Conservation (phyloP, 306 rosid genomes). For the Prinsepia uniflora region DNA sequence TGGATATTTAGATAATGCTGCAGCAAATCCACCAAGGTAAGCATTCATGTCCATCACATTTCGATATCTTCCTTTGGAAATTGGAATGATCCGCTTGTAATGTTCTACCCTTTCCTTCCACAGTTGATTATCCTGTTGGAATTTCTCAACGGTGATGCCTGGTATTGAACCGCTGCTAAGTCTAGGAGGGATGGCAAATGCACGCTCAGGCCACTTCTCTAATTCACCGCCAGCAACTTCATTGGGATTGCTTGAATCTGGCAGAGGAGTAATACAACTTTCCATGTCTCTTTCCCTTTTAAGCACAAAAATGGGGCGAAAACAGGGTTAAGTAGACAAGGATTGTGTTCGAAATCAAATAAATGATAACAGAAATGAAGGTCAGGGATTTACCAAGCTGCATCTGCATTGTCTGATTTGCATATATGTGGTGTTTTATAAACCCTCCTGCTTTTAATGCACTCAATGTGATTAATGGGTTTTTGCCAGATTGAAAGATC, state of each 20-base stretch:
- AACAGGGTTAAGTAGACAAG: not conserved
- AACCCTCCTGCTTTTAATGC: slow-evolving; percentile 46
- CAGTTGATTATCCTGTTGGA: slow-evolving; percentile 53
- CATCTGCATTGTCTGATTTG: slow-evolving; percentile 72
- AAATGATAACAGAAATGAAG: slow-evolving; percentile 6
- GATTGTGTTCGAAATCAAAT: not conserved
- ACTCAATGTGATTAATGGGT: slow-evolving; percentile 76
- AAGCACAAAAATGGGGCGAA: slow-evolving; percentile 6
- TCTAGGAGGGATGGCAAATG: slow-evolving; percentile 73
- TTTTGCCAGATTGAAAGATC: slow-evolving; percentile 89
- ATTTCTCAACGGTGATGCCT: slow-evolving; percentile 43
- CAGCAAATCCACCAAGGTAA: slow-evolving; percentile 83
- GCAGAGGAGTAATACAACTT: slow-evolving; percentile 83
- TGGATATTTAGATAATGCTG: slow-evolving; percentile 52
- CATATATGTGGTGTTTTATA: slow-evolving; percentile 69
- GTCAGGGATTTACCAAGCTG: slow-evolving; percentile 53
- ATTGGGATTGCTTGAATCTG: slow-evolving; percentile 47
- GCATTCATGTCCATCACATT: slow-evolving; percentile 95
- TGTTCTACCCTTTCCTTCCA: slow-evolving; percentile 67
- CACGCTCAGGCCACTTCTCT: slow-evolving; percentile 91
- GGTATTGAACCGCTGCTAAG: slow-evolving; percentile 66
- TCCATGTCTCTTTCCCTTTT: slow-evolving; percentile 73
- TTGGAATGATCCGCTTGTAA: slow-evolving; percentile 57
- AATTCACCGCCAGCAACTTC: slow-evolving; percentile 72
- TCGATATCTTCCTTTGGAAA: slow-evolving; percentile 58